These are phyloP conservation scores for Allium fistulosum DNA, from an alignment of 106 monocot genomes.

Conservation along the genomic window DNA sequence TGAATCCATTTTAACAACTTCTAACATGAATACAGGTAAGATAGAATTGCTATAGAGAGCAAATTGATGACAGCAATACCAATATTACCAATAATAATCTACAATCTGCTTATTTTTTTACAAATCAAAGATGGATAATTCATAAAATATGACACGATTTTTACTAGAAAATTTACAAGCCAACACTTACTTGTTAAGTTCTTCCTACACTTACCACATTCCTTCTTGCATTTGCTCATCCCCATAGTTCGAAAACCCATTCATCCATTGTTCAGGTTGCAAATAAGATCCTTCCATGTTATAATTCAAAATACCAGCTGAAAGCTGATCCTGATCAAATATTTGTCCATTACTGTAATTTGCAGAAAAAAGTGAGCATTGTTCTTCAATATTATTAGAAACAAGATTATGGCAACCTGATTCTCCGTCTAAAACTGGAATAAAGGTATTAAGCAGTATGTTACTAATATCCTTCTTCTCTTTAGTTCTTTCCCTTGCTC, in stretches of 20 bases:
- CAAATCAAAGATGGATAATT: background rate
- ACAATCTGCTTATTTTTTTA: background rate
- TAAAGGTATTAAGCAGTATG: background rate
- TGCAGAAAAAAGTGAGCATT: background rate
- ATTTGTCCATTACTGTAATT: background rate
- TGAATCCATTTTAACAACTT: too few relatives aligned
- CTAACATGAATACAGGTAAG: background rate
- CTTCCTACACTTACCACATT: background rate
- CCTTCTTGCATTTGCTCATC: background rate
- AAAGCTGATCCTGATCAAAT: background rate
- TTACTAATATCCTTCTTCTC: constrained; percentile 12
- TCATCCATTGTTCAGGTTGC: constrained; percentile 14
- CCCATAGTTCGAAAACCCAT: background rate
- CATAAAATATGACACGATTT: background rate
- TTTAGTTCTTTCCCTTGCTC: constrained; percentile 48
- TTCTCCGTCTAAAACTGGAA: constrained; percentile 4
- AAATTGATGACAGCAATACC: background rate
- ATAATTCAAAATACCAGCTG: background rate
- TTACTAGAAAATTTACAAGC: background rate
- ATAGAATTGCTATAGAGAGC: background rate
- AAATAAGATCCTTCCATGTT: background rate
- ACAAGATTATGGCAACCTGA: constrained; percentile 11
- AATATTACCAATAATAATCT: background rate
- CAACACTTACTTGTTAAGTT: background rate
- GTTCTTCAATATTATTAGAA: constrained; percentile 18